Percentiles rank a stretch among this genome's conserved stretches.
Evolutionary conservation across 768 basidiomycete genomes (phyloP).

Genomic region (Pisolithus tinctorius): DNA sequence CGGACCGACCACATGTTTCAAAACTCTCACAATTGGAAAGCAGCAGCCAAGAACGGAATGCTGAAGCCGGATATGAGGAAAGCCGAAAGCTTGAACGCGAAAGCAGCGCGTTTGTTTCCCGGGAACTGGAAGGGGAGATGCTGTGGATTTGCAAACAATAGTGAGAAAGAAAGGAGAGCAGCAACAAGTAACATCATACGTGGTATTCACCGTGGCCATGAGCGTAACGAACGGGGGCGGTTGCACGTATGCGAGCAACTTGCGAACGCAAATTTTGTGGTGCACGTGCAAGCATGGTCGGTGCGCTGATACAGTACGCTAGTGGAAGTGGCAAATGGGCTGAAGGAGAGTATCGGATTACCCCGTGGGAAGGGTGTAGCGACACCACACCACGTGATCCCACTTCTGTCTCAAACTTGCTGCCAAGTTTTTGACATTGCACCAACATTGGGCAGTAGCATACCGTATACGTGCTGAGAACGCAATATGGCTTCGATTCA

Average conservation of each 20-base stretch:
- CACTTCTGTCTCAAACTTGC: background rate
- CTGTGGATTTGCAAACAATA: constrained; percentile 22
- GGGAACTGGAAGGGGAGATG: constrained; percentile 53
- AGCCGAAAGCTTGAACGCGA: constrained; percentile 27
- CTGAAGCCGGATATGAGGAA: constrained; percentile 51
- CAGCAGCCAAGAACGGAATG: constrained; percentile 59
- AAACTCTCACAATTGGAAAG: constrained; percentile 54
- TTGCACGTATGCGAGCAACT: constrained; percentile 20
- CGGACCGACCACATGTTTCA: background rate
- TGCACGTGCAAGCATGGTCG: constrained; percentile 37
- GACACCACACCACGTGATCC: background rate
- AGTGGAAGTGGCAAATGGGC: background rate
- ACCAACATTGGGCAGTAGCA: too few relatives aligned
- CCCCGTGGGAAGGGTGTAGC: background rate
- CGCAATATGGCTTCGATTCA: too few relatives aligned
- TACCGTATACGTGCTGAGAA: too few relatives aligned
- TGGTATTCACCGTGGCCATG: constrained; percentile 49
- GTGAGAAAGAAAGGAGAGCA: constrained; percentile 1
- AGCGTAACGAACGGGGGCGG: constrained; percentile 34
- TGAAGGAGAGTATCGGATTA: background rate
- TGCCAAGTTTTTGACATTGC: too few relatives aligned
- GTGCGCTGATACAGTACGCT: constrained; percentile 5
- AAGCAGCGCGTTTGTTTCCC: constrained; percentile 42
- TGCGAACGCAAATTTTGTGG: constrained; percentile 37
- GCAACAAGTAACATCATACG: constrained; percentile 27